phyloP scores from a whole-genome alignment of 2,329 filamentous ascomycete genomes.

The Pseudogymnoascus sp. region DNA sequence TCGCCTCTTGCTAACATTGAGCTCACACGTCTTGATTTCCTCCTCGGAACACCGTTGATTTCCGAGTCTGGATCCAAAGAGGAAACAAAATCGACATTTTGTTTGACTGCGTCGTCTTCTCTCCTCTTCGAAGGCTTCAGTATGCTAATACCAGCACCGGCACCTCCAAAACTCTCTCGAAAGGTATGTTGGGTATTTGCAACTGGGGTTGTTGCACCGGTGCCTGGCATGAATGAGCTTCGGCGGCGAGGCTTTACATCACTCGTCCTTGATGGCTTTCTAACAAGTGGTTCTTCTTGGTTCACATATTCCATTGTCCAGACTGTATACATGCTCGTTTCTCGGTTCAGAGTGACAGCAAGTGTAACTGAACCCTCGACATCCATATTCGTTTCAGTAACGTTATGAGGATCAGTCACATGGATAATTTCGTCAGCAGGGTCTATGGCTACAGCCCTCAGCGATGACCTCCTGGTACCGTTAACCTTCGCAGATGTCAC shows the following conservation, averaged over 20 bases:
- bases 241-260: conserved; percentile 22
- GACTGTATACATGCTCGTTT: conserved; percentile 70
- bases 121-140: conserved; percentile 18
- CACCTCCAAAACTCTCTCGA: conserved; percentile 67
- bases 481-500: conserved; percentile 43
- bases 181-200: conserved; percentile 53
- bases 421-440: conserved; percentile 78
- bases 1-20: conserved; percentile 85
- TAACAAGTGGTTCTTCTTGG: conserved; percentile 45
- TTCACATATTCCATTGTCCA: conserved; percentile 78
- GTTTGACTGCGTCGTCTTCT: conserved; percentile 22
- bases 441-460: conserved; percentile 55
- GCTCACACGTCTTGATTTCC: conserved; percentile 73
- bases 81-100: conserved; percentile 55
- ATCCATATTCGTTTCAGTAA: conserved; percentile 46
- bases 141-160: conserved; percentile 11
- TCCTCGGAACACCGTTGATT: conserved; percentile 44
- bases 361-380: conserved; percentile 51
- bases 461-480: conserved; percentile 34
- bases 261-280: conserved; percentile 35
- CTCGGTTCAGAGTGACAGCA: conserved; percentile 73
- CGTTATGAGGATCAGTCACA: conserved; percentile 50
- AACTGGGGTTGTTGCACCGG: conserved; percentile 70
- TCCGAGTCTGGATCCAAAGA: conserved; percentile 65
- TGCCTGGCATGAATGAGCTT: conserved; percentile 61